Conservation (phyloP, 1,139 yeast species). For the Suhomyces atakaporum region DNA sequence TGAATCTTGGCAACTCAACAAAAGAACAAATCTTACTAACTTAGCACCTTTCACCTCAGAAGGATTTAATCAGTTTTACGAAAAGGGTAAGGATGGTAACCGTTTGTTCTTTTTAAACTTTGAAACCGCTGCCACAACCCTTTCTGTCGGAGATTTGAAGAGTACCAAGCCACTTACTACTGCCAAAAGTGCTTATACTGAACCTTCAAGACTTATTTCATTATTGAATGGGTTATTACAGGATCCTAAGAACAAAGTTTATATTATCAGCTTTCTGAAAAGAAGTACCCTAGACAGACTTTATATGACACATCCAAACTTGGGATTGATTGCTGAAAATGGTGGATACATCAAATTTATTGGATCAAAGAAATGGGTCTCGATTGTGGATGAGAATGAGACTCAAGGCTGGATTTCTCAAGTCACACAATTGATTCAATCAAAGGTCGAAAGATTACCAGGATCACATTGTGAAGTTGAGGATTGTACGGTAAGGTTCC, state of each 20-base stretch:
- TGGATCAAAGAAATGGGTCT: slow-evolving; percentile 60
- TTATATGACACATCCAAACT: slow-evolving; percentile 63
- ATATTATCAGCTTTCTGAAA: slow-evolving; percentile 66
- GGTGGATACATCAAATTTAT: slow-evolving; percentile 74
- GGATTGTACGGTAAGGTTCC: slow-evolving; percentile 75
- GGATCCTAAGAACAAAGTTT: slow-evolving; percentile 62
- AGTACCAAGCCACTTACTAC: slow-evolving; percentile 16
- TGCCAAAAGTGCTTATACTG: slow-evolving; percentile 34
- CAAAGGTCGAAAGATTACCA: slow-evolving; percentile 77
- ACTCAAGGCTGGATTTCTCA: slow-evolving; percentile 62
- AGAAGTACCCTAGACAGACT: slow-evolving; percentile 64
- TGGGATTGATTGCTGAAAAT: slow-evolving; percentile 88
- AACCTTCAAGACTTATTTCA: slow-evolving; percentile 51
- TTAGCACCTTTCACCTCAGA: slow-evolving; percentile 29
- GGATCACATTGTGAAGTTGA: slow-evolving; percentile 73
- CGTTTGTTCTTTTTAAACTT: slow-evolving; percentile 58
- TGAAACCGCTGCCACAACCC: slow-evolving; percentile 42
- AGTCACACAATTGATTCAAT: slow-evolving; percentile 58
- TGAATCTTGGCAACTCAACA: slow-evolving; percentile 64
- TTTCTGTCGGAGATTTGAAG: slow-evolving; percentile 20
- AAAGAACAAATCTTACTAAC: slow-evolving; percentile 27
- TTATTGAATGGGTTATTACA: slow-evolving; percentile 51
- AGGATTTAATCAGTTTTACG: slow-evolving; percentile 41
- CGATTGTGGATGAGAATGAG: slow-evolving; percentile 56
- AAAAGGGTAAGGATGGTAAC: slow-evolving; percentile 31